These are phyloP conservation scores for Brassica balearica DNA, from an alignment of 441 rosid genomes.

Conservation along the genomic window DNA sequence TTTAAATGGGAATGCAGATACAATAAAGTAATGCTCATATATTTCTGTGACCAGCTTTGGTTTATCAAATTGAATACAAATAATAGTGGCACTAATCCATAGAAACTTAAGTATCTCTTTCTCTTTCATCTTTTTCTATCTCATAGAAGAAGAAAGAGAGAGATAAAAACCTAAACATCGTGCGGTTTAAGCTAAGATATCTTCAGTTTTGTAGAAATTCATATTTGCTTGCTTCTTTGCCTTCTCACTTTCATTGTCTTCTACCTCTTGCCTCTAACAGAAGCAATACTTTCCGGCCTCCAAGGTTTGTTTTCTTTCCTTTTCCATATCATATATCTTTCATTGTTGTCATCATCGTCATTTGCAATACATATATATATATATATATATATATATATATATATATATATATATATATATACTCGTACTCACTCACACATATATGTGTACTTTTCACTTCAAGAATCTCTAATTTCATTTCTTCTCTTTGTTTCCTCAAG, in stretches of 20 bases:
- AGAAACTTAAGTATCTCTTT: slow-evolving; percentile 25
- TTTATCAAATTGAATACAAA: slow-evolving; percentile 30
- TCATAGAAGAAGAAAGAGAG: slow-evolving; percentile 37
- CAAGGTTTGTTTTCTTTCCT: slow-evolving; percentile 51
- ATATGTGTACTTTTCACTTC: slow-evolving; percentile 24
- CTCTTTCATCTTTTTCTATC: slow-evolving; percentile 10
- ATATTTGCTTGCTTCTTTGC: slow-evolving; percentile 38
- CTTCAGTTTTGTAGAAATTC: slow-evolving; percentile 36
- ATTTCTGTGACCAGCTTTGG: slow-evolving; percentile 45
- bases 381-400: slow-evolving; percentile 12
- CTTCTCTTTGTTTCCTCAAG: slow-evolving; percentile 30
- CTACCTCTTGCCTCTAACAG: slow-evolving; percentile 45
- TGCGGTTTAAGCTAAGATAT: slow-evolving; percentile 71
- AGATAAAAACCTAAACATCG: slow-evolving; percentile 51
- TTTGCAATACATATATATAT: slow-evolving; percentile 6
- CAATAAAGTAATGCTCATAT: slow-evolving; percentile 28
- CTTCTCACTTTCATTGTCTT: slow-evolving; percentile 38
- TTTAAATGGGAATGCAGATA: not conserved
- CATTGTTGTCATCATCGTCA: slow-evolving; percentile 36
- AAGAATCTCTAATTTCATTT: slow-evolving; percentile 36
- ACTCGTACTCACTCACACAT: slow-evolving; percentile 4
- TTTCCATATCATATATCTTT: slow-evolving; percentile 36
- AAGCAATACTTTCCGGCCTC: slow-evolving; percentile 45
- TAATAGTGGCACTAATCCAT: slow-evolving; percentile 51
- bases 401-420: slow-evolving; percentile 16